These are phyloP conservation scores for Daldinia childiae DNA, from an alignment of 495 filamentous ascomycete species.

Conservation along the genomic window DNA sequence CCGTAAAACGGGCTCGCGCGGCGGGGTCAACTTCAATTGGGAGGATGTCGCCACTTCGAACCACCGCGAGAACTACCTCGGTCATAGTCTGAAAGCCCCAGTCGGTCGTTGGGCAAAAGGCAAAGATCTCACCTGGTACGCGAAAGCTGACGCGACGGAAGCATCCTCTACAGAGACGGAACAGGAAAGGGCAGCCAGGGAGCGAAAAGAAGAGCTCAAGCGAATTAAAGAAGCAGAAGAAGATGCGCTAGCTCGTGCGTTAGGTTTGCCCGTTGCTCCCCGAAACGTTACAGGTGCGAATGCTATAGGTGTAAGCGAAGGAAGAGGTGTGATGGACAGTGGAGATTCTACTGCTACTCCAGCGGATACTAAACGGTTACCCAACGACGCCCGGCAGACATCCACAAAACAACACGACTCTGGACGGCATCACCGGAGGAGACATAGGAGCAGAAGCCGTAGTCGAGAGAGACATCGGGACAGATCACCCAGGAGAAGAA, in stretches of 20 bases:
- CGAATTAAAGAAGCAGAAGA: constrained; percentile 91
- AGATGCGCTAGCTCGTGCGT: constrained; percentile 82
- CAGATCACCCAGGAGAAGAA: constrained; percentile 29
- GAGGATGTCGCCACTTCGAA: constrained; percentile 86
- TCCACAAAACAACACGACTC: constrained; percentile 45
- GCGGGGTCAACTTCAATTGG: constrained; percentile 96
- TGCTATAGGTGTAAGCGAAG: constrained; percentile 50
- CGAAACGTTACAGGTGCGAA: constrained; percentile 61
- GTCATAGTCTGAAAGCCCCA: constrained; percentile 93
- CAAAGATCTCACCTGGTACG: constrained; percentile 89
- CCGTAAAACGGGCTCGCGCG: constrained; percentile 92
- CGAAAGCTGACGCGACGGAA: constrained; percentile 68
- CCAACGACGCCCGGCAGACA: constrained; percentile 36
- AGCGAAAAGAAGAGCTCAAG: constrained; percentile 81
- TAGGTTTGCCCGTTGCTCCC: constrained; percentile 77
- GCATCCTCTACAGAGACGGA: constrained; percentile 62
- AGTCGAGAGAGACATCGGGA: constrained; percentile 44
- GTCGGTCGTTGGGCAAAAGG: constrained; percentile 96
- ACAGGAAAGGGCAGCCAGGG: constrained; percentile 67
- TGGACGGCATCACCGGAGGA: constrained; percentile 49
- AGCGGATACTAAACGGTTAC: constrained; percentile 21
- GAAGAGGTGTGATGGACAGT: constrained; percentile 16
- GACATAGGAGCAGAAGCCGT: constrained; percentile 50
- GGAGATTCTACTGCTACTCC: constrained; percentile 3
- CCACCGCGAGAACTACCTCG: constrained; percentile 97